Evolutionary conservation across 768 basidiomycete genomes (phyloP), one percentile per base, ranked within the genome.

Genomic region (Rhodotorula sphaerocarpa): DNA sequence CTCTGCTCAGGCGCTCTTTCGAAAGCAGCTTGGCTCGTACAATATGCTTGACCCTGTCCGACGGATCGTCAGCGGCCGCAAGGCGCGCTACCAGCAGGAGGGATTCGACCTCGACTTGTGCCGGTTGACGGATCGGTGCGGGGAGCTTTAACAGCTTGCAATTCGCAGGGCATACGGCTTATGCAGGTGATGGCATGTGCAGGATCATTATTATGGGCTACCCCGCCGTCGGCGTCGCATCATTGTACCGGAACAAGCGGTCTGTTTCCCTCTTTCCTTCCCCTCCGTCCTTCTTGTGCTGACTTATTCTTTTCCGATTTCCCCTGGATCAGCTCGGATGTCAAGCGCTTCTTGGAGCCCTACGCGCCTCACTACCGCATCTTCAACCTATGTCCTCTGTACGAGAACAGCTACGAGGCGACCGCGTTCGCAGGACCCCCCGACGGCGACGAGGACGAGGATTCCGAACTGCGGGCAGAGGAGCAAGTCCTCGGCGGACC

Each of bases 311-410:
- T n/a, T n/a, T n/a, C n/a, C n/a, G n/a, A n/a, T 44, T 14, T 10
- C 28, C 33, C 48, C 18, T 3, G 15, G 14, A 7, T 79, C 39
- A 78, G 86, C 42, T 82, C 84, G 31, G 87, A 91, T 71, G 86
- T 84, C 3, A 83, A 83, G 66, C 80, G 79, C 44, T 90, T 91
- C 73, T 79, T 90, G 9, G 83, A 86, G 31, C 77, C 84, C 50
- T 88, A 90, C 70, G 82, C 82, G 7, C 79, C 83, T 70, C 83
- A 88, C 70, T 91, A 82, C 73, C 87, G 88, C 84, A 82, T 91
- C 15, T 90, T 88, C 79, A 91, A 93, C 74, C 83, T 91, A 74
- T 78, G 61, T 50, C 75, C 71, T 1, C 42, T 50, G 15, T 54
- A 36, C 51, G 90, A 91, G 75, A 91, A 91, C 72, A 80, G 83